Evolutionary conservation across 129 eudicot species (phyloP).

Genomic region (Erigeron canadensis): DNA sequence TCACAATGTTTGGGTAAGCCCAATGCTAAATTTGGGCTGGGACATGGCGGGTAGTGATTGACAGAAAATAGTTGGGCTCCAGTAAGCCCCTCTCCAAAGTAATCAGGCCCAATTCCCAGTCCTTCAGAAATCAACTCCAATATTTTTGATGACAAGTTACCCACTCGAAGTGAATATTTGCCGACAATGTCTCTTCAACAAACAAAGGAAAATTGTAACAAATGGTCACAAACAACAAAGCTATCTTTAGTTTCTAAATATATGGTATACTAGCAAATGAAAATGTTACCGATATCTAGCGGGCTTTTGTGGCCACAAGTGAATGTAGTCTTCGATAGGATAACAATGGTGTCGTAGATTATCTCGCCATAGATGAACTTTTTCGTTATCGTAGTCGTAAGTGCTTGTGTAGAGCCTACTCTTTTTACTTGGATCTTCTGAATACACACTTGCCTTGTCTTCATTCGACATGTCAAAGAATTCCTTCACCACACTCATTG

Average conservation of each 20-base stretch:
- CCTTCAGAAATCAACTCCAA: slow-evolving; percentile 35
- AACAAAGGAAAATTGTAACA: neutral
- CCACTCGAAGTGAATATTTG: slow-evolving; percentile 23
- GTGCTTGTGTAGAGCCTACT: slow-evolving; percentile 56
- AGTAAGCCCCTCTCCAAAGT: slow-evolving; percentile 29
- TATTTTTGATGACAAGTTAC: slow-evolving; percentile 28
- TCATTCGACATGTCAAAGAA: slow-evolving; percentile 47
- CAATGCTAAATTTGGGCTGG: slow-evolving; percentile 28
- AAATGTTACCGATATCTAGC: slow-evolving; percentile 46
- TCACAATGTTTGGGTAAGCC: slow-evolving; percentile 39
- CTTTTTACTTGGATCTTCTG: slow-evolving; percentile 33
- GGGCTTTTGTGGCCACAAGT: slow-evolving; percentile 62
- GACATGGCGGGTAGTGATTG: slow-evolving; percentile 46
- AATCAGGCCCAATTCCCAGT: slow-evolving; percentile 28
- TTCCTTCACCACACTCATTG: slow-evolving; percentile 46
- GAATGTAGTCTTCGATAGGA: slow-evolving; percentile 51
- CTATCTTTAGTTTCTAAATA: neutral
- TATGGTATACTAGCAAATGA: neutral
- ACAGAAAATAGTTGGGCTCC: slow-evolving; percentile 18
- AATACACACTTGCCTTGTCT: slow-evolving; percentile 40
- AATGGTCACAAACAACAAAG: too few relatives aligned
- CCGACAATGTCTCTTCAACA: slow-evolving; percentile 30
- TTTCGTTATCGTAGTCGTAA: slow-evolving; percentile 33
- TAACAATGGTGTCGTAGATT: slow-evolving; percentile 55
- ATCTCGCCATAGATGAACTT: slow-evolving; percentile 45